Evolutionary conservation across 2,329 filamentous ascomycete species (phyloP), one percentile per base, ranked within the genome.

Genomic region (Lasiodiplodia sp.): DNA sequence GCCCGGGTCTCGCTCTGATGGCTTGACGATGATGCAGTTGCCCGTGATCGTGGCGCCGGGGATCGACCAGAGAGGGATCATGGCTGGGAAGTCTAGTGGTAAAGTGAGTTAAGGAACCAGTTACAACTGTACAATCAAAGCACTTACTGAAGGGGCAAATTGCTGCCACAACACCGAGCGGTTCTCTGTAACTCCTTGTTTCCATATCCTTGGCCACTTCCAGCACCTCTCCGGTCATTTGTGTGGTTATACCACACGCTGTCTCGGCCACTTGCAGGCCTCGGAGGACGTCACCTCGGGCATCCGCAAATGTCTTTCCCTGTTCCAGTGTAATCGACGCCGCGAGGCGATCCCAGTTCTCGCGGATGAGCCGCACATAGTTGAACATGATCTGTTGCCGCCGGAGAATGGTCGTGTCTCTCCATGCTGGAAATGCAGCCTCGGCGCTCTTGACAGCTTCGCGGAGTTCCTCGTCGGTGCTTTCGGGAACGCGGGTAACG

Each of bases 141-240:
- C 28, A 82, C 89, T 79, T 79, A 93, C 90, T 96, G 78, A 96
- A 96, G 2, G 92, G 92, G 85, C 92, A 96, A 74, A 96, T 96
- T 69, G 92, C 91, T 69, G 92, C 92, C 53, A 92, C 89, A 40
- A 96, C 90, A 67, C 92, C 92, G 76, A 96, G 82, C 69, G 92
- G 92, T 85, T 96, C 92, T 70, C 89, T 87, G 80, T 96, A 96
- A 69, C 88, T 91, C 76, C 92, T 85, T 37, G 92, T 96, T 85
- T 96, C 92, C 92, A 96, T 96, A 75, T 96, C 92, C 85, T 93
- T 94, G 66, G 92, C 88, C 12, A 96, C 92, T 83, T 96, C 92
- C 44, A 96, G 86, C 55, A 96, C 86, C 82, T 96, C 92, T 49
- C 92, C 92, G 78, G 92, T 93, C 80, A 96, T 86, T 78, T 94